These are phyloP conservation scores for Uromyces viciae-fabae DNA, from an alignment of 1,284 basidiomycete species.

Conservation along the genomic window DNA sequence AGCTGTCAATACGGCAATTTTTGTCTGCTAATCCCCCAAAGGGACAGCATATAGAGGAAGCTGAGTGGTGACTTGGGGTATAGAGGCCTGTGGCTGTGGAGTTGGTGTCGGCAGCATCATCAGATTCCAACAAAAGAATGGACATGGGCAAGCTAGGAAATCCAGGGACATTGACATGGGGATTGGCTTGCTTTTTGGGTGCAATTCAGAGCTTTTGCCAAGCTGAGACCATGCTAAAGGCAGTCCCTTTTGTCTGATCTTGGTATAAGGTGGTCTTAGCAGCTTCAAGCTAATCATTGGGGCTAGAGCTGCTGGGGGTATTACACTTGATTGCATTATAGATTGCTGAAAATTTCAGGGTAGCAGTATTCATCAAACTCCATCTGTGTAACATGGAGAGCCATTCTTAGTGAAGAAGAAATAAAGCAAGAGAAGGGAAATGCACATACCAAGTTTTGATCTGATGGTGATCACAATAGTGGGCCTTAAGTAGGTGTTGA, in stretches of 20 bases:
- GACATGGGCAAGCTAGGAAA: too few relatives aligned
- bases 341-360: background rate
- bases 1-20: too few relatives aligned
- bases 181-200: background rate
- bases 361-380: background rate
- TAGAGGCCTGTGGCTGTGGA: too few relatives aligned
- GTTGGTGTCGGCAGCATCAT: too few relatives aligned
- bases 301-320: background rate
- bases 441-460: background rate
- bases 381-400: background rate
- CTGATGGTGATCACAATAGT: background rate
- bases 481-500: background rate
- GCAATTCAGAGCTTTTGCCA: background rate
- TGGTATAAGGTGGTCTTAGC: background rate
- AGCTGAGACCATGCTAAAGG: background rate
- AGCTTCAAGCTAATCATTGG: background rate
- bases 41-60: too few relatives aligned
- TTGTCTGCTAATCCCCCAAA: too few relatives aligned
- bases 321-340: slow-evolving; percentile 15
- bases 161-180: too few relatives aligned
- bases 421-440: background rate
- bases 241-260: background rate
- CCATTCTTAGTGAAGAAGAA: background rate
- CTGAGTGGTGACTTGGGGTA: too few relatives aligned
- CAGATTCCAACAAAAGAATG: too few relatives aligned